Base-by-base conservation (phyloP, 2,329 filamentous ascomycete genomes). In the Penicillium thymicola region DNA sequence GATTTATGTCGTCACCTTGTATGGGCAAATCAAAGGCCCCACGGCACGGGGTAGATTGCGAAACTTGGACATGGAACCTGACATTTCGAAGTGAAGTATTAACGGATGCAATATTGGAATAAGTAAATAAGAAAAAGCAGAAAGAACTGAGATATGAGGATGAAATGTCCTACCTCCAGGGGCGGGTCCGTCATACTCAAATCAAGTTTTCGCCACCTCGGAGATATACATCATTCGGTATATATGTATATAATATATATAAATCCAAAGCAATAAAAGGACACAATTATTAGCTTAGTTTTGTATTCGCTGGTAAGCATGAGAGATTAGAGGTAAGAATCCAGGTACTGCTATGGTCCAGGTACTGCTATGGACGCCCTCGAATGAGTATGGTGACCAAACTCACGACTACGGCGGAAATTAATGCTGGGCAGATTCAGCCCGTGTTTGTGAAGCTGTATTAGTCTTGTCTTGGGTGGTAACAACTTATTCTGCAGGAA, bases 11-110 rank as follows among this genome's bases (percentile, higher is more conserved):
- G 27, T 50, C 13, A 55, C 52, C 30, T 55, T 36, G 52, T 51
- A 51, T 42, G 52, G 52, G 18, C 52, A 55, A 25, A 16, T 37
- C 30, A 55, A 13, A 0, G 52, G 38, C 14, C 52, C 30, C 8
- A 30, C n/a, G 5, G 38, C 52, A 38, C 52, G 52, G 38, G 45
- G 52, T 21, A 55, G 23, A 30, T 37, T 7, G 3, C 14, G 18
- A 32, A 55, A 51, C 18, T 51, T 55, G 23, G 68, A 63, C 3
- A 43, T 43, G 11, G 16, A 9, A 21, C 9, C 21, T 7, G 45
- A 8, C 52, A 51, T 51, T 7, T 21, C 11, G 21, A 18, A n/a
- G 18, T 8, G 2, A 11, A 11, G 2, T 18, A 11, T 32, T 18
- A 16, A 23, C 6, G 21, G 8, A 37, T 32, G 5, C 9, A n/a